These are phyloP conservation scores for Apostasia ramifera DNA, from an alignment of 106 monocot genomes.

Conservation along the genomic window DNA sequence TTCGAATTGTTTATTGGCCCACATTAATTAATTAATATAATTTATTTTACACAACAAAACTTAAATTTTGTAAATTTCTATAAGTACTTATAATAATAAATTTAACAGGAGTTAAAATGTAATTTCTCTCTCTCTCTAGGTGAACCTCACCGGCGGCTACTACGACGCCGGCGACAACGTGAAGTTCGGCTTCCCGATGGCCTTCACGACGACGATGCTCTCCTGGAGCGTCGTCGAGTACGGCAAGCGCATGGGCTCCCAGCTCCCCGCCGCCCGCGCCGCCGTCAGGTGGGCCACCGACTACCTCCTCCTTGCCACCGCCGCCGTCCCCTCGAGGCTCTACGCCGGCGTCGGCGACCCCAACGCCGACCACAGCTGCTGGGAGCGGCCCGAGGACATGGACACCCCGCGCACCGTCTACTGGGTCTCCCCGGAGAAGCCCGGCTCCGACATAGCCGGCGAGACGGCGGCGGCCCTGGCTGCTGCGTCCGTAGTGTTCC, in stretches of 20 bases:
- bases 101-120: neutral
- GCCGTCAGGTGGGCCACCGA: conserved; percentile 56
- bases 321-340: conserved; percentile 16
- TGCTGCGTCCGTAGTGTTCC: conserved; percentile 47
- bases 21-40: neutral
- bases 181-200: conserved; percentile 79
- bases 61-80: neutral
- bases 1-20: too few species aligned
- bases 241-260: conserved; percentile 23
- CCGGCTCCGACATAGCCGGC: conserved; percentile 57
- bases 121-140: conserved; percentile 19
- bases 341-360: conserved; percentile 41
- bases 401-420: conserved; percentile 44
- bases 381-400: conserved; percentile 65
- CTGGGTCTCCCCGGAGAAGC: conserved; percentile 30
- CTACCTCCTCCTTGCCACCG: conserved; percentile 53
- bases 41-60: neutral
- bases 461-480: conserved; percentile 63
- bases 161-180: conserved; percentile 80
- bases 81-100: neutral
- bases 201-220: conserved; percentile 70
- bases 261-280: conserved; percentile 18
- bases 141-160: conserved; percentile 69
- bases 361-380: conserved; percentile 41
- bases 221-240: conserved; percentile 66